Base-by-base conservation (phyloP, 163 green algal genomes). In the Volvox carteri region DNA sequence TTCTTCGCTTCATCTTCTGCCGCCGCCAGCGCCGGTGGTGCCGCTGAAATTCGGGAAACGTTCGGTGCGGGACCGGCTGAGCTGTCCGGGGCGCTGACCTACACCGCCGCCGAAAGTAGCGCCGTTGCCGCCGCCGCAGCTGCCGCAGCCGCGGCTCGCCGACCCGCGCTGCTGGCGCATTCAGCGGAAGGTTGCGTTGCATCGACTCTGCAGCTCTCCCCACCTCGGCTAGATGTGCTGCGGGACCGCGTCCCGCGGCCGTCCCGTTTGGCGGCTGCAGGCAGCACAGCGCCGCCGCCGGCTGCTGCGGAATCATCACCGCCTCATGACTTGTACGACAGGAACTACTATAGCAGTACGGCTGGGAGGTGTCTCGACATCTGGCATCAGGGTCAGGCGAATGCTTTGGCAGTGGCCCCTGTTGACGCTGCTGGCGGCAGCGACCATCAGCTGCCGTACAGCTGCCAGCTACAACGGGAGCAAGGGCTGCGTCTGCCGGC, bases 281-380 rank as follows among this genome's bases (percentile, higher is more conserved):
- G 16, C 2, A 35, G 23, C 60, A 39, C 60, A 39, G 35, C 21
- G 39, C 37, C 70, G 21, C 70, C 11, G 16, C 19, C 75, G 35
- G 50, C 75, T 19, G 50, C 75, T 0, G 9, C 75, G 21, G 30
- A 30, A 35, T 12, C 48, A 33, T 37, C 58, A 48, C 4, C 48
- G 1, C 48, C 46, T 14, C 18, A 30, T 25, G 77, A 56, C 12
- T 35, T 88, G 48, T 88, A 88, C 83, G 83, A 88, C 28, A 46
- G 21, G 28, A 48, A 62, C 19, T 88, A 67, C 67, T 81, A 88
- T 67, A 67, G 67, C 62, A 79, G 81, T 35, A 44, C 58, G 9
- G 19, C 9, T 37, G 42, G 35, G 30, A 11, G n/a, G n/a, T n/a
- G n/a, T n/a, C n/a, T n/a, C n/a, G n/a, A n/a, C 23, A 3, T 72